Evolutionary conservation across 768 basidiomycete genomes (phyloP).

Genomic region (Kwoniella botswanensis): DNA sequence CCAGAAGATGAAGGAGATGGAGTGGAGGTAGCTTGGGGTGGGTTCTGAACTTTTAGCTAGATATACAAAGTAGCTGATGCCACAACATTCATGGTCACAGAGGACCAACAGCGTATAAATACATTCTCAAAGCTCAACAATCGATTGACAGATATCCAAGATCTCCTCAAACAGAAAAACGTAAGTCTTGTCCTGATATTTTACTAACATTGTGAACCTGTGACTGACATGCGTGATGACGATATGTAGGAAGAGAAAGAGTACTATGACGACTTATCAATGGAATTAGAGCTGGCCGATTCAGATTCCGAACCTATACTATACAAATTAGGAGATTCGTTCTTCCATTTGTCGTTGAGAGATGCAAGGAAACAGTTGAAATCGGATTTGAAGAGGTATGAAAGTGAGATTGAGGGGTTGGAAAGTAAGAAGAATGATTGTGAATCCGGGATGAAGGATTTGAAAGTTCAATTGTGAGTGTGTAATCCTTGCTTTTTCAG

Average conservation of each 20-base stretch:
- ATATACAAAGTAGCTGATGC: not conserved
- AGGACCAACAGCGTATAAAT: constrained; percentile 88
- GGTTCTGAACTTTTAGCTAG: constrained; percentile 8
- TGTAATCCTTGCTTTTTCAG: not conserved
- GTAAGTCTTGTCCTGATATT: constrained; percentile 59
- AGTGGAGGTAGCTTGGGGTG: constrained; percentile 58
- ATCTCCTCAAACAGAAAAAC: constrained; percentile 73
- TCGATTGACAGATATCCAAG: constrained; percentile 72
- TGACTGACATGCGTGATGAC: no score
- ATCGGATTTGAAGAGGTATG: constrained; percentile 45
- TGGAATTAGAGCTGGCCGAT: constrained; percentile 86
- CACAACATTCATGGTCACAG: constrained; percentile 59
- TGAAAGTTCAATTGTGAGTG: constrained; percentile 58
- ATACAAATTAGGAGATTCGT: constrained; percentile 91
- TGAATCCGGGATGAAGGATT: constrained; percentile 57
- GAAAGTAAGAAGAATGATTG: constrained; percentile 51
- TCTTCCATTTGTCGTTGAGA: constrained; percentile 74
- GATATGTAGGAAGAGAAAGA: constrained; percentile 84
- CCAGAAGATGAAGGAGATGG: constrained; percentile 57
- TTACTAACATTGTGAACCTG: not conserved
- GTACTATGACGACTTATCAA: constrained; percentile 83
- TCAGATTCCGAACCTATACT: constrained; percentile 74
- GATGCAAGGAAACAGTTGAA: constrained; percentile 63
- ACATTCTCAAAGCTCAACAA: constrained; percentile 89
- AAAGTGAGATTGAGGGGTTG: constrained; percentile 46